These are phyloP conservation scores for Heimioporus sp. DNA, from an alignment of 768 basidiomycete genomes.

Conservation along the genomic window DNA sequence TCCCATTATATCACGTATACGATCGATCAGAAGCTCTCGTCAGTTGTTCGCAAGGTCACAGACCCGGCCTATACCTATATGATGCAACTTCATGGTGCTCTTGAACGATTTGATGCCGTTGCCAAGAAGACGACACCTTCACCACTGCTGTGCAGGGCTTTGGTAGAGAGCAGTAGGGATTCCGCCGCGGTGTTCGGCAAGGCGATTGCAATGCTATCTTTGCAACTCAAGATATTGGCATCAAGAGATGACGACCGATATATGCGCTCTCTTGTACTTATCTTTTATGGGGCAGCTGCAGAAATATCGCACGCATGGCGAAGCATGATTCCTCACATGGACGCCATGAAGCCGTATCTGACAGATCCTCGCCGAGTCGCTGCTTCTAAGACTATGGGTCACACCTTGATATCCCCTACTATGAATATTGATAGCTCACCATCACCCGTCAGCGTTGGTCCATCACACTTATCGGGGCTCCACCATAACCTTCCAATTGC, in stretches of 20 bases:
- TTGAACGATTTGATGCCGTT: slow-evolving; percentile 88
- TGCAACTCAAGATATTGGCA: slow-evolving; percentile 78
- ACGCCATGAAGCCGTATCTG: slow-evolving; percentile 65
- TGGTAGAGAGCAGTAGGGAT: slow-evolving; percentile 83
- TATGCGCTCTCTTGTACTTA: slow-evolving; percentile 79
- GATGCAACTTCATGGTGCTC: slow-evolving; percentile 77
- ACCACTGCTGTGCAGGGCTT: slow-evolving; percentile 65
- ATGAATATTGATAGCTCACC: slow-evolving; percentile 23
- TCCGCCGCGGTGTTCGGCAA: slow-evolving; percentile 82
- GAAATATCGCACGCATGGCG: slow-evolving; percentile 90
- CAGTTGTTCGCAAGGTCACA: slow-evolving; percentile 79
- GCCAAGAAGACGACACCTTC: slow-evolving; percentile 70
- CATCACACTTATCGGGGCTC: slow-evolving; percentile 22
- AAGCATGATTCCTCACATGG: slow-evolving; percentile 66
- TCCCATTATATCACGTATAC: slow-evolving; percentile 85
- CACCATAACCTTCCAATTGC: slow-evolving; percentile 27
- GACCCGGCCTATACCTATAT: slow-evolving; percentile 83
- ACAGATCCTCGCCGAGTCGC: slow-evolving; percentile 41
- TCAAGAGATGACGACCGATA: slow-evolving; percentile 82
- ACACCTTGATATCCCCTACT: slow-evolving; percentile 24
- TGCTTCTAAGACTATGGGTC: slow-evolving; percentile 27
- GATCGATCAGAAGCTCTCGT: slow-evolving; percentile 78
- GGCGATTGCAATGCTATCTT: slow-evolving; percentile 76
- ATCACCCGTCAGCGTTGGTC: slow-evolving; percentile 25
- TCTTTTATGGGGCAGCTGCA: slow-evolving; percentile 85